These are phyloP conservation scores for Fomitopsis schrenkii DNA, from an alignment of 1,284 basidiomycete species.

Conservation along the genomic window DNA sequence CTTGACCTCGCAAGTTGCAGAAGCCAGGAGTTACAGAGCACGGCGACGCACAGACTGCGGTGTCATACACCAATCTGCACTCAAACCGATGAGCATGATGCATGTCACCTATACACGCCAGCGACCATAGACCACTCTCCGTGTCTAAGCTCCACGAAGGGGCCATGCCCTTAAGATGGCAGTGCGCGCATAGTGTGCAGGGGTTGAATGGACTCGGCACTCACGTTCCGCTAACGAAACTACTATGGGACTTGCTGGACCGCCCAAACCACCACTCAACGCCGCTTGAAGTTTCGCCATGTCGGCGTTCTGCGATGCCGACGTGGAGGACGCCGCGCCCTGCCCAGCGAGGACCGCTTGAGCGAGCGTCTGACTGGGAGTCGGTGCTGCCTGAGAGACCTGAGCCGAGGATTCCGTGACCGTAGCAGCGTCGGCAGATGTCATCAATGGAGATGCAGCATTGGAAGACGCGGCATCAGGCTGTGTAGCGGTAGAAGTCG, in stretches of 20 bases:
- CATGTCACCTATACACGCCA: no score
- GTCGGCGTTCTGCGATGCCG: conserved; percentile 29
- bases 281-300: conserved; percentile 39
- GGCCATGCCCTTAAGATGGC: neutral
- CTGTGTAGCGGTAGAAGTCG: conserved; percentile 16
- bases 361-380: conserved; percentile 50
- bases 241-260: conserved; percentile 58
- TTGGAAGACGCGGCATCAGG: conserved; percentile 11
- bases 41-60: no score
- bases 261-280: conserved; percentile 38
- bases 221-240: conserved; percentile 78
- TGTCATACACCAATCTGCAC: no score
- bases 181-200: neutral
- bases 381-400: conserved; percentile 25
- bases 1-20: no score
- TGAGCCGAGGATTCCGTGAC: conserved; percentile 11
- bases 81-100: no score
- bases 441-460: conserved; percentile 3
- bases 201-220: conserved; percentile 21
- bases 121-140: no score
- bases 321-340: conserved; percentile 17
- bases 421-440: conserved; percentile 9
- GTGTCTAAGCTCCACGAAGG: no score
- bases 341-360: conserved; percentile 47
- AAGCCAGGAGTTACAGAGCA: no score